Evolutionary conservation across 345 rosid genomes (phyloP).

Genomic region (Limnanthes douglasii): DNA sequence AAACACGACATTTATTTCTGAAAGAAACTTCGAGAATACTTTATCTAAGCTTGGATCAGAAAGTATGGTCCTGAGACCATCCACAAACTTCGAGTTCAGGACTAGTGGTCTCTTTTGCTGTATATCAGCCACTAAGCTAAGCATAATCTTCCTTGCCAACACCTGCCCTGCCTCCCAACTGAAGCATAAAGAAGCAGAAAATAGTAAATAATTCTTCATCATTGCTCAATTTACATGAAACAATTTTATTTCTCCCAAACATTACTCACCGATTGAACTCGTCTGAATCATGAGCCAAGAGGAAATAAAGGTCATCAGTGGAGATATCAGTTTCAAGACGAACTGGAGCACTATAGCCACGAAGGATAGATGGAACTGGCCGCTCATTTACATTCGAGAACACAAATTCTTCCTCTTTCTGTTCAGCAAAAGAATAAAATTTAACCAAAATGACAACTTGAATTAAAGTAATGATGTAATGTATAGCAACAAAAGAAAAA

Average conservation of each 20-base stretch:
- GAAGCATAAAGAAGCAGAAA: slow-evolving; percentile 11
- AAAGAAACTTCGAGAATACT: slow-evolving; percentile 19
- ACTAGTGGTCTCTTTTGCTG: slow-evolving; percentile 54
- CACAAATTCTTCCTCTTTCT: slow-evolving; percentile 93
- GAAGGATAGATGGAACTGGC: slow-evolving; percentile 80
- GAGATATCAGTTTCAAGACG: slow-evolving; percentile 83
- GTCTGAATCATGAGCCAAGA: slow-evolving; percentile 86
- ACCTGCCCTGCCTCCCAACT: slow-evolving; percentile 99
- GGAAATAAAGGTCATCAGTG: slow-evolving; percentile 72
- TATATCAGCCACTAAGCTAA: slow-evolving; percentile 67
- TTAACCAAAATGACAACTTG: slow-evolving; percentile 3
- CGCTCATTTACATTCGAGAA: slow-evolving; percentile 58
- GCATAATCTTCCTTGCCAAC: slow-evolving; percentile 85
- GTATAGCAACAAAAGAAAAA: too few relatives aligned
- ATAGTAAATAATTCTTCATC: slow-evolving; percentile 2
- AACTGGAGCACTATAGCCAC: slow-evolving; percentile 89
- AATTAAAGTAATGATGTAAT: too few relatives aligned
- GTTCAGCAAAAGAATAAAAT: slow-evolving; percentile 16
- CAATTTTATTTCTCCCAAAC: slow-evolving; percentile 3
- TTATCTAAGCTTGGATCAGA: slow-evolving; percentile 63
- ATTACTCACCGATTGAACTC: slow-evolving; percentile 82
- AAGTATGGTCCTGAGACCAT: slow-evolving; percentile 68
- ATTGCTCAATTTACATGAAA: slow-evolving; percentile 4
- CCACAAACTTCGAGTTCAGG: slow-evolving; percentile 62
- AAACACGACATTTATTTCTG: neutral